Base-by-base conservation (phyloP, 352 stramenopile species). In the Phytophthora boehmeriae region DNA sequence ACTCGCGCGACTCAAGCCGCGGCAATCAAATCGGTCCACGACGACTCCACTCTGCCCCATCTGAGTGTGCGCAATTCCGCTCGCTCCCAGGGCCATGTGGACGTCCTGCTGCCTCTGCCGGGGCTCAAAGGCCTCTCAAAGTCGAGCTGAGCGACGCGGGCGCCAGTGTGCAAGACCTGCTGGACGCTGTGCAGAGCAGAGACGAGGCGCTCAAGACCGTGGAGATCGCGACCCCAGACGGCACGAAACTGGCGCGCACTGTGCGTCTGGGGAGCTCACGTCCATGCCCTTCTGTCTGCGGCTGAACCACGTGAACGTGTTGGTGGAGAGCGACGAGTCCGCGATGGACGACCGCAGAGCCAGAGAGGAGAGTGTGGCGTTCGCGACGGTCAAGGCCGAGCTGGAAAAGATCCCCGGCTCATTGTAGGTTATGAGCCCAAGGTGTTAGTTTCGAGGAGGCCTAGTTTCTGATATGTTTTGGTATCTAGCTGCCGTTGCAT, bases 221-320 rank as follows among this genome's bases (percentile, higher is more conserved):
- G 35, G 78, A 88, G 22, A 54, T 89, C n/a, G 83, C 83, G 8
- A 89, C 78, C 17, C 71, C 60, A n/a, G 79, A 89, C 38, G 82
- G 84, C 53, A 82, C 73, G 17, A 90, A 87, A 25, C 57, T 93
- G 49, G 80, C 82, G 44, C 83, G 82, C 42, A 90, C 74, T 8
- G 80, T 90, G 51, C 76, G 80, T 16, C 52, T 93, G 50, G 58
- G 8, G 82, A 90, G 52, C 73, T 93, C 41, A 83, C 76, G 39
- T 65, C 68, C 48, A 86, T 92, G 73, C 27, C 78, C 17, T 90
- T 93, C 57, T 85, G 87, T 49, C 49, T 93, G 28, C 75, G 80
- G 8, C 60, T 93, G 11, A 90, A 93, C 64, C 71, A 89, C 49
- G 68, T 89, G 19, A 80, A 83, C 55, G 58, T 90, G 25, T 27